These are phyloP conservation scores for Helicostylum pulchrum DNA, from an alignment of 192 early-diverging fungal species.

Conservation along the genomic window DNA sequence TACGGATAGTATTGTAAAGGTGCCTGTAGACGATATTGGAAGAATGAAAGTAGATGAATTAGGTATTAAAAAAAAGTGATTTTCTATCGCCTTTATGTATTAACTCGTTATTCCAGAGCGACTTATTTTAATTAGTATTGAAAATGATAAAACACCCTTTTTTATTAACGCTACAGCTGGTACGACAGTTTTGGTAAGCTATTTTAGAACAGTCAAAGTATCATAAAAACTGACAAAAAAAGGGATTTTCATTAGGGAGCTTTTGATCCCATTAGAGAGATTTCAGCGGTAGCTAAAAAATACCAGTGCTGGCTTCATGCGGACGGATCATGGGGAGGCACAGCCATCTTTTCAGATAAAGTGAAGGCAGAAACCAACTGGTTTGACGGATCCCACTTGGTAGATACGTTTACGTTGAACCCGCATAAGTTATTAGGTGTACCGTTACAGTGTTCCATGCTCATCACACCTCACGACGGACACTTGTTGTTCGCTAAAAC, in stretches of 20 bases:
- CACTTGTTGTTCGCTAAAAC: slow-evolving; percentile 52
- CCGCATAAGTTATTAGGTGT: slow-evolving; percentile 84
- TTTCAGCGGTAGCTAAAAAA: slow-evolving; percentile 54
- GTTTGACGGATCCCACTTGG: slow-evolving; percentile 50
- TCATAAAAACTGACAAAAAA: slow-evolving; percentile 1
- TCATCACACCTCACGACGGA: slow-evolving; percentile 48
- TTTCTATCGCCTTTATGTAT: neutral
- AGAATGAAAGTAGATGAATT: slow-evolving; percentile 57
- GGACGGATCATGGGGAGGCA: slow-evolving; percentile 80
- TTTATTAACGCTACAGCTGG: slow-evolving; percentile 83
- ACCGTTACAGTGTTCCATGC: slow-evolving; percentile 74
- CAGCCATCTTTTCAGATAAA: slow-evolving; percentile 57
- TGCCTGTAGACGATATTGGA: slow-evolving; percentile 60
- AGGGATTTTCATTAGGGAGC: slow-evolving; percentile 48
- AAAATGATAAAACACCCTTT: slow-evolving; percentile 59
- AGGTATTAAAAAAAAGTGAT: slow-evolving; percentile 21
- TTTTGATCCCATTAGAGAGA: slow-evolving; percentile 66
- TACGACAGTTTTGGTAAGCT: slow-evolving; percentile 69
- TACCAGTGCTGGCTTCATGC: slow-evolving; percentile 73
- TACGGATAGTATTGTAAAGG: slow-evolving; percentile 59
- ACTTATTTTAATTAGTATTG: slow-evolving; percentile 40
- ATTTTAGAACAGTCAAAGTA: neutral
- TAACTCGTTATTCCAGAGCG: slow-evolving; percentile 30
- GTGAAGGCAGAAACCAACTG: slow-evolving; percentile 30
- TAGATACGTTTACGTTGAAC: slow-evolving; percentile 69